Evolutionary conservation across 2,329 filamentous ascomycete species (phyloP).

Genomic region (Colletotrichum limetticola): DNA sequence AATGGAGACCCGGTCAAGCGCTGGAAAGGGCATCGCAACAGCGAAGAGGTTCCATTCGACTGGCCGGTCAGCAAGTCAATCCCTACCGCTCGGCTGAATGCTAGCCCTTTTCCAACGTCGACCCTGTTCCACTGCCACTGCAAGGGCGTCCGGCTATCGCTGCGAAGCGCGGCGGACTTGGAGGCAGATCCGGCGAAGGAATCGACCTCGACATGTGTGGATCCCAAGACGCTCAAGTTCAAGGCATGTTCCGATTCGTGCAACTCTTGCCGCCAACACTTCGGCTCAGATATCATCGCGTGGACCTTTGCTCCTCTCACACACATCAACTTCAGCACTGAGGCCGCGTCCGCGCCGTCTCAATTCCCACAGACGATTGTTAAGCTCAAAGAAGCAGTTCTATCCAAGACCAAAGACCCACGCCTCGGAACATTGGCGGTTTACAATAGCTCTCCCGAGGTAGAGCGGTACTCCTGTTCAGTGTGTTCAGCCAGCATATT

Average conservation of each 20-base stretch:
- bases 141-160: constrained; percentile 54
- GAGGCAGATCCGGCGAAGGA: constrained; percentile 42
- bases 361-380: constrained; percentile 44
- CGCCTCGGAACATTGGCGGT: constrained; percentile 54
- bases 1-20: constrained; percentile 40
- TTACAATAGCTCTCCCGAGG: constrained; percentile 54
- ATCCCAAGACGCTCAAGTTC: constrained; percentile 53
- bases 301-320: constrained; percentile 56
- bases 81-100: constrained; percentile 20
- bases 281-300: constrained; percentile 54
- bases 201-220: constrained; percentile 53
- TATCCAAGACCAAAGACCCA: constrained; percentile 42
- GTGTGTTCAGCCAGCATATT: constrained; percentile 59
- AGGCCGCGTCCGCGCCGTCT: not conserved
- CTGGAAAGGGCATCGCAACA: constrained; percentile 39
- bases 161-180: constrained; percentile 45
- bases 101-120: constrained; percentile 26
- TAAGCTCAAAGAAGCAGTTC: constrained; percentile 49
- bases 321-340: constrained; percentile 48
- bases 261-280: constrained; percentile 56
- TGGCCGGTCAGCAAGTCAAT: constrained; percentile 42
- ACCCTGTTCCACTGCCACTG: constrained; percentile 58
- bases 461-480: constrained; percentile 60
- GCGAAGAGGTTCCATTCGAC: constrained; percentile 42
- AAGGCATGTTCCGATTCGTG: constrained; percentile 55